Evolutionary conservation across 129 eudicot species (phyloP).

Genomic region (Rutidosis leptorrhynchoides): DNA sequence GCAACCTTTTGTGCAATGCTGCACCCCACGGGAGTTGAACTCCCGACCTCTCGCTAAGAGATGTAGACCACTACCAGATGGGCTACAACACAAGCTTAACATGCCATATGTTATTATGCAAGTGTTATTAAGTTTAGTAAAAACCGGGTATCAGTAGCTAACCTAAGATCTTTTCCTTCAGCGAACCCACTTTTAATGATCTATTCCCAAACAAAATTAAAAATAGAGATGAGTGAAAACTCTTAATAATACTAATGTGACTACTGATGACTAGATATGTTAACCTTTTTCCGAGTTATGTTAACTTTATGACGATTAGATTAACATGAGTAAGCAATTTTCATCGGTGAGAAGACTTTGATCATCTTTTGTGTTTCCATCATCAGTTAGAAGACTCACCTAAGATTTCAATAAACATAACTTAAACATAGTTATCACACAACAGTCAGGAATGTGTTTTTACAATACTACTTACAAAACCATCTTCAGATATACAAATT

Average conservation of each 20-base stretch:
- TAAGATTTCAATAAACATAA: not conserved
- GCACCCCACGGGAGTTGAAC: no score
- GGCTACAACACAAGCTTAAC: no score
- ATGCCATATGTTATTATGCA: no score
- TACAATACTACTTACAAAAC: slow-evolving; percentile 44
- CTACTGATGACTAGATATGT: not conserved
- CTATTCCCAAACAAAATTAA: not conserved
- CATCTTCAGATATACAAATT: slow-evolving; percentile 43
- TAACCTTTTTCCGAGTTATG: not conserved
- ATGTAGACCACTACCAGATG: no score
- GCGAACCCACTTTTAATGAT: slow-evolving; percentile 1
- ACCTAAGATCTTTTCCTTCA: slow-evolving; percentile 5
- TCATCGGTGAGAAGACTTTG: slow-evolving; percentile 37
- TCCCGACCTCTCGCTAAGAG: no score
- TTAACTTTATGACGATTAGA: not conserved
- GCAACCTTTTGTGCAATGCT: no score
- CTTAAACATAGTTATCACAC: not conserved
- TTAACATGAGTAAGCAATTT: slow-evolving; percentile 26
- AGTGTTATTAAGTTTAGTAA: not conserved
- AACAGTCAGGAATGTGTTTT: not conserved
- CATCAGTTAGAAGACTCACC: slow-evolving; percentile 37
- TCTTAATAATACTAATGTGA: not conserved
- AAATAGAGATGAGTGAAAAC: not conserved
- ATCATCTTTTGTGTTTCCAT: slow-evolving; percentile 37
- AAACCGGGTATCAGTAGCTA: not conserved